Evolutionary conservation across 2,329 filamentous ascomycete genomes (phyloP).

Genomic region (Penicillium sp.): DNA sequence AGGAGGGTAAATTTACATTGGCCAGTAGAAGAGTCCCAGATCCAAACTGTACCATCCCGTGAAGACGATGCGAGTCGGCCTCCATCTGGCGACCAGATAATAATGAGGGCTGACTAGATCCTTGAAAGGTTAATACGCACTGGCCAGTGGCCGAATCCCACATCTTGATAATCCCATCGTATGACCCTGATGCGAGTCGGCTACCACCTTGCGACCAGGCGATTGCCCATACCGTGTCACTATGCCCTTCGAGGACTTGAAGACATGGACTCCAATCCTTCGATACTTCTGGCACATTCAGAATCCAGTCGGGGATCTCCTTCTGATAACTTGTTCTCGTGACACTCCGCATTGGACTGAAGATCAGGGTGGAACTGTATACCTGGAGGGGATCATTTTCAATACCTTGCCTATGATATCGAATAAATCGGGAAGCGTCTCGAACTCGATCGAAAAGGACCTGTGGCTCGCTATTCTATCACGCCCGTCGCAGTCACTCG

Average conservation of each 20-base stretch:
- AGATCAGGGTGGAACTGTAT: slow-evolving; percentile 31
- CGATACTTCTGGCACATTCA: background rate
- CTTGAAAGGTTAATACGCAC: slow-evolving; percentile 12
- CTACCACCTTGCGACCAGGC: slow-evolving; percentile 11
- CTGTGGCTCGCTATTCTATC: background rate
- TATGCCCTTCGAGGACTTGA: background rate
- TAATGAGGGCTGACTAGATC: background rate
- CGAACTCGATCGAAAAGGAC: slow-evolving; percentile 11
- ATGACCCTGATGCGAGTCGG: background rate
- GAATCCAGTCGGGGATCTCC: background rate
- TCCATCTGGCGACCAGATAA: background rate
- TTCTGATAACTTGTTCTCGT: background rate
- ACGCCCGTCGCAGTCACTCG: no score
- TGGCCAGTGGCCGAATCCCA: background rate
- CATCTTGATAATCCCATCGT: no score
- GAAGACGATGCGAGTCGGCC: slow-evolving; percentile 10
- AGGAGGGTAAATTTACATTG: slow-evolving; percentile 2
- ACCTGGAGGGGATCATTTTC: slow-evolving; percentile 29
- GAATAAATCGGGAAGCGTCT: slow-evolving; percentile 32
- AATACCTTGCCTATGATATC: slow-evolving; percentile 27
- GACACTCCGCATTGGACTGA: slow-evolving; percentile 24
- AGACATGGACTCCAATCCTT: background rate
- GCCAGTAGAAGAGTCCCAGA: slow-evolving; percentile 6
- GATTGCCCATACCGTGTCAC: no score
- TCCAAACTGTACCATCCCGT: background rate